phyloP scores from a whole-genome alignment of 768 basidiomycete species.

The Terana coerulea region DNA sequence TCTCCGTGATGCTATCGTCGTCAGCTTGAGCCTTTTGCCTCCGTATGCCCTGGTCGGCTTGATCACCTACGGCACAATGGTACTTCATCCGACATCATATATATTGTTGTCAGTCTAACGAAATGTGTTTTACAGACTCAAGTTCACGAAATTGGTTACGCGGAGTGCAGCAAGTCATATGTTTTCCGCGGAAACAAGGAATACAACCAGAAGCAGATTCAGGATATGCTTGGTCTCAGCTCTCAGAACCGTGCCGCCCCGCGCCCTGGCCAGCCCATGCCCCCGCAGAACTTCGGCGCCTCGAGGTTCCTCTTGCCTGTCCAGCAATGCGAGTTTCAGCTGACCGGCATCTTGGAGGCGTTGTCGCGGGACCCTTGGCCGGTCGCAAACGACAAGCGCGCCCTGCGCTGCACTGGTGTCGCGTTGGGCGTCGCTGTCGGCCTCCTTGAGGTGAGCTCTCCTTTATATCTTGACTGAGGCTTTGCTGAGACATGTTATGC shows the following conservation, averaged over 20 bases:
- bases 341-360: slow-evolving; percentile 88
- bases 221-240: slow-evolving; percentile 93
- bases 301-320: slow-evolving; percentile 90
- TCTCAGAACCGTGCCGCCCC: slow-evolving; percentile 79
- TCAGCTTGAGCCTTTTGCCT: slow-evolving; percentile 89
- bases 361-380: slow-evolving; percentile 95
- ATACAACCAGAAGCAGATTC: slow-evolving; percentile 92
- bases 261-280: slow-evolving; percentile 80
- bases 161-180: slow-evolving; percentile 95
- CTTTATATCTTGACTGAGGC: background rate
- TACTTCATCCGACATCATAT: slow-evolving; percentile 29
- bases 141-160: slow-evolving; percentile 97
- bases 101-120: background rate
- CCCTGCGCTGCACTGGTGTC: slow-evolving; percentile 92
- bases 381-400: slow-evolving; percentile 90
- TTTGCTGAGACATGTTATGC: background rate
- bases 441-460: slow-evolving; percentile 65
- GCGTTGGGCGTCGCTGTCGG: slow-evolving; percentile 93
- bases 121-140: slow-evolving; percentile 59
- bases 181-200: slow-evolving; percentile 99
- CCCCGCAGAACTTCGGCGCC: slow-evolving; percentile 77
- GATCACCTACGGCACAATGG: slow-evolving; percentile 98
- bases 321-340: slow-evolving; percentile 91
- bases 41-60: slow-evolving; percentile 93
- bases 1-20: slow-evolving; percentile 89